Evolutionary conservation across 495 filamentous ascomycete species (phyloP).

Genomic region (Podospora comata): DNA sequence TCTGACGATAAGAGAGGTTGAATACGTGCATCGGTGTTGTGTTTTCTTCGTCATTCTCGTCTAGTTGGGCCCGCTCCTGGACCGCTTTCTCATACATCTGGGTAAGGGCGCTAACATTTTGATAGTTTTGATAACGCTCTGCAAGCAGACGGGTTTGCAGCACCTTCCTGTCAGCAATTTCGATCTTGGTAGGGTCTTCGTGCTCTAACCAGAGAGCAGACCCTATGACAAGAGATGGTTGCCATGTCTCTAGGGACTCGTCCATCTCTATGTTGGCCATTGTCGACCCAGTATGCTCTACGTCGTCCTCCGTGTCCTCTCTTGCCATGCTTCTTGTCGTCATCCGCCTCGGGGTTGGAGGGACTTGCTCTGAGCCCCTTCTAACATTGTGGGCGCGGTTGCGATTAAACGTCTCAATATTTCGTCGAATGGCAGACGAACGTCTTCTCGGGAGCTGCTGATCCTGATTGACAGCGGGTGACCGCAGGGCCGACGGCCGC

Average conservation of each 20-base stretch:
- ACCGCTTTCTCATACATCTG: constrained; percentile 33
- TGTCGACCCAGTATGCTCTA: neutral
- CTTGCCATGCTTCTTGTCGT: constrained; percentile 19
- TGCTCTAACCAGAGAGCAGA: constrained; percentile 29
- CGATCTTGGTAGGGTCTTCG: constrained; percentile 40
- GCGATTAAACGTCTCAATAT: constrained; percentile 16
- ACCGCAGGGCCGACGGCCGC: neutral
- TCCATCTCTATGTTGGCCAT: neutral
- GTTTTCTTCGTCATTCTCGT: constrained; percentile 39
- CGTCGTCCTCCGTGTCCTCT: constrained; percentile 4
- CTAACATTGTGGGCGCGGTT: constrained; percentile 16
- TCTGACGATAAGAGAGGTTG: neutral
- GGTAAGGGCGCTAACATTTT: constrained; percentile 27
- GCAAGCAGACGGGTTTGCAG: constrained; percentile 35
- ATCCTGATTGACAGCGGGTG: neutral
- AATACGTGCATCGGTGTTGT: constrained; percentile 36
- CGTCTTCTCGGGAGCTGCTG: constrained; percentile 5
- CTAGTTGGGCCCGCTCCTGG: constrained; percentile 33
- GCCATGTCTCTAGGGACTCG: constrained; percentile 18
- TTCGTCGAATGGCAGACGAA: constrained; percentile 10
- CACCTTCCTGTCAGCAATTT: constrained; percentile 40
- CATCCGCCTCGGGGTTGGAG: constrained; percentile 9
- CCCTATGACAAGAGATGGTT: constrained; percentile 26
- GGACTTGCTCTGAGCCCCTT: neutral
- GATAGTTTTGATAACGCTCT: constrained; percentile 23